These are phyloP conservation scores for Cucumis melo DNA, from an alignment of 306 rosid genomes.

Conservation along the genomic window DNA sequence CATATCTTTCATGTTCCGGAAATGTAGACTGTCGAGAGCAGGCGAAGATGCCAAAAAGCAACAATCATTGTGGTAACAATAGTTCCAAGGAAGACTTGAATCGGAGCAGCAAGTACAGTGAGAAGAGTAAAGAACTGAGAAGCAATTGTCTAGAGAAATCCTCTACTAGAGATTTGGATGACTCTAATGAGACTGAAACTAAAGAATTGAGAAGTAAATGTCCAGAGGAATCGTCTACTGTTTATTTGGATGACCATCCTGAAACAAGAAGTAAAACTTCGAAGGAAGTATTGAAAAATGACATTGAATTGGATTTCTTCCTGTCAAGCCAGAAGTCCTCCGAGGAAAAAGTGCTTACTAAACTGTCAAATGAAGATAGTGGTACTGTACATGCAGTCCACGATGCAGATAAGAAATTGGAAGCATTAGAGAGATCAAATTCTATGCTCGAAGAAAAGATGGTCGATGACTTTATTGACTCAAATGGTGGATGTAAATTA, in stretches of 20 bases:
- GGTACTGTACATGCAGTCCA: slow-evolving; percentile 17
- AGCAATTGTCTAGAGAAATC: slow-evolving; percentile 7
- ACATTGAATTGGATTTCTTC: not conserved
- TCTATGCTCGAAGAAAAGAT: slow-evolving; percentile 8
- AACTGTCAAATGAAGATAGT: slow-evolving; percentile 14
- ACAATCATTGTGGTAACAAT: slow-evolving; percentile 16
- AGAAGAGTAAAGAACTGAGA: slow-evolving; percentile 9
- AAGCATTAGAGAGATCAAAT: slow-evolving; percentile 13
- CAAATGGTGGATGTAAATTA: slow-evolving; percentile 16
- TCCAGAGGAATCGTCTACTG: not conserved
- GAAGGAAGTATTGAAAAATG: slow-evolving; percentile 12
- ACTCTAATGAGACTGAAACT: slow-evolving; percentile 13
- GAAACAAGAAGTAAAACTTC: slow-evolving; percentile 16
- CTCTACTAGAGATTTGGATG: slow-evolving; percentile 11
- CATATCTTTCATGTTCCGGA: slow-evolving; percentile 7
- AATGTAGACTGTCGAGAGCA: slow-evolving; percentile 24
- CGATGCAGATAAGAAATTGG: slow-evolving; percentile 13
- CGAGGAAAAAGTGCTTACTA: not conserved
- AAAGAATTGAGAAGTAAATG: slow-evolving; percentile 7
- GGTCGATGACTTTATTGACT: slow-evolving; percentile 9
- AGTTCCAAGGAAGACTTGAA: slow-evolving; percentile 14
- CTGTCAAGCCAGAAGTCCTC: slow-evolving; percentile 5
- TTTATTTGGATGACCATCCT: slow-evolving; percentile 12
- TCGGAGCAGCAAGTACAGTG: slow-evolving; percentile 6
- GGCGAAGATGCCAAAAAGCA: slow-evolving; percentile 11